phyloP scores from a whole-genome alignment of 2,329 filamentous ascomycete species.

The Dendrostoma leiphaemia region DNA sequence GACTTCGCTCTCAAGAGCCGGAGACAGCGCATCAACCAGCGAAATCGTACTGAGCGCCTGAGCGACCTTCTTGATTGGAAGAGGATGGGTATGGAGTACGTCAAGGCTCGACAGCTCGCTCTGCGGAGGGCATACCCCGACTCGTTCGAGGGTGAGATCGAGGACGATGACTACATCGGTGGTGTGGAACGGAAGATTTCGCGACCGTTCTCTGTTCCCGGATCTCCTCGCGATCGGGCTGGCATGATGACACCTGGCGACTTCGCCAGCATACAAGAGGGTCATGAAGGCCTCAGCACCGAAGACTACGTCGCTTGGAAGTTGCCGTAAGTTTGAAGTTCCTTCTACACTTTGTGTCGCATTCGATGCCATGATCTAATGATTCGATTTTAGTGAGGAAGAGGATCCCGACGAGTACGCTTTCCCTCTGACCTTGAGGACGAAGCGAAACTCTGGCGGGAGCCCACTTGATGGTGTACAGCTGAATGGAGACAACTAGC shows the following conservation, averaged over 20 bases:
- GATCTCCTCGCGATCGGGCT: conserved; percentile 82
- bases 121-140: conserved; percentile 86
- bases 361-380: not conserved
- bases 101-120: conserved; percentile 93
- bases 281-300: conserved; percentile 85
- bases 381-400: conserved; percentile 64
- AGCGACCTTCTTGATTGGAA: conserved; percentile 98
- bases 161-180: conserved; percentile 87
- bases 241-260: conserved; percentile 99
- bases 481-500: conserved; percentile 38
- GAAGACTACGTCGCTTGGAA: conserved; percentile 99
- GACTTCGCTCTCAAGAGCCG: conserved; percentile 92
- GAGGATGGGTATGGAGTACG: conserved; percentile 98
- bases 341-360: not conserved
- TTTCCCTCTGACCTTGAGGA: conserved; percentile 57
- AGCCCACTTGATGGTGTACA: conserved; percentile 42
- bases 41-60: conserved; percentile 91
- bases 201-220: conserved; percentile 88
- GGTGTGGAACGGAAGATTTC: conserved; percentile 94
- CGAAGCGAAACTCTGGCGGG: conserved; percentile 43
- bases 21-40: conserved; percentile 96
- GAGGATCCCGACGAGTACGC: conserved; percentile 79
- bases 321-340: conserved; percentile 72
- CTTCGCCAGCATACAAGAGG: conserved; percentile 94
- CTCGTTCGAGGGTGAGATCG: conserved; percentile 72